These are phyloP conservation scores for Trichoderma asperellum DNA, from an alignment of 2,329 filamentous ascomycete species.

Conservation along the genomic window DNA sequence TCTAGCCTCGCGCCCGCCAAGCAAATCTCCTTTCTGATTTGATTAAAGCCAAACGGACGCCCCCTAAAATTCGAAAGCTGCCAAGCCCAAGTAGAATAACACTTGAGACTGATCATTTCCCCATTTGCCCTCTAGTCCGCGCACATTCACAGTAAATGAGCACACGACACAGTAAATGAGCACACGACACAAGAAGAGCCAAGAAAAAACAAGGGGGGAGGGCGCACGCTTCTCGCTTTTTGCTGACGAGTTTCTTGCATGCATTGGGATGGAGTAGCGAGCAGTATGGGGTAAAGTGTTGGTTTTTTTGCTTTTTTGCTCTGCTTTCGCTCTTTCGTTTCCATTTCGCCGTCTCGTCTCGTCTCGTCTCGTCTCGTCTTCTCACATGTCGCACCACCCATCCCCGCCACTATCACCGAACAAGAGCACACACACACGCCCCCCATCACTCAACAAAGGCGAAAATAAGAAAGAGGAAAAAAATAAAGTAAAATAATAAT, in stretches of 20 bases:
- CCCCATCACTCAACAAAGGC: too few relatives aligned
- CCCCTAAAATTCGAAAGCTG: not conserved
- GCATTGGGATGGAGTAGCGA: too few relatives aligned
- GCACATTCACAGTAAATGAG: not conserved
- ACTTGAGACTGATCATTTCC: conserved; percentile 14
- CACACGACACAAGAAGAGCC: conserved; percentile 9
- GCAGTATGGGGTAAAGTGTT: not conserved
- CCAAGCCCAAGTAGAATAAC: not conserved
- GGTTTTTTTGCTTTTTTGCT: not conserved
- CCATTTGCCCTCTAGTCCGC: conserved; percentile 10
- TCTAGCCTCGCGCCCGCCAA: conserved; percentile 3
- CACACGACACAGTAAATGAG: conserved; percentile 10
- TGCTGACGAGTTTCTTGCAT: not conserved
- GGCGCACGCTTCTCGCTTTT: not conserved
- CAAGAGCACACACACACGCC: not conserved
- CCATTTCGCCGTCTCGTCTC: too few relatives aligned
- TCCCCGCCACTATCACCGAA: not conserved
- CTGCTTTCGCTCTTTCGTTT: not conserved
- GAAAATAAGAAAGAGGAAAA: not conserved
- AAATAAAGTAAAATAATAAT: not conserved
- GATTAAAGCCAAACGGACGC: not conserved
- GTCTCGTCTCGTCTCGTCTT: too few relatives aligned
- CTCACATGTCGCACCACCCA: not conserved
- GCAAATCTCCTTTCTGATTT: conserved; percentile 16
- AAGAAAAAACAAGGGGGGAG: not conserved